Conservation (phyloP, 495 filamentous ascomycete species). For the Penicillium cosmopolitanum region DNA sequence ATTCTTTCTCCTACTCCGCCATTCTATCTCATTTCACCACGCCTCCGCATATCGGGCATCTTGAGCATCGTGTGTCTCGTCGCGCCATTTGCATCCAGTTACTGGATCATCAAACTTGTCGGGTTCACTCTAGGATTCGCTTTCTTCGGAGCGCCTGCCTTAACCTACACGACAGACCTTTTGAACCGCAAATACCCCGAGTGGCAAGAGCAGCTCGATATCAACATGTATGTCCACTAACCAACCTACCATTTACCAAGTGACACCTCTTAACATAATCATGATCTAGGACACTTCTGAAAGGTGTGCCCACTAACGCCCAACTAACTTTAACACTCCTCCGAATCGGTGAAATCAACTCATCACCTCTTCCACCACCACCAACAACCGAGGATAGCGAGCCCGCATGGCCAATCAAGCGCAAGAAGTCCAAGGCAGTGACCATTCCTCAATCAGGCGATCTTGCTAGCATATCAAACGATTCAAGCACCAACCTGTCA, state of each 20-base stretch:
- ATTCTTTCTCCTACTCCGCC: slow-evolving; percentile 78
- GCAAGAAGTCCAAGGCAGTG: slow-evolving; percentile 39
- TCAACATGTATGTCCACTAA: slow-evolving; percentile 56
- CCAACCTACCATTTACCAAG: slow-evolving; percentile 7
- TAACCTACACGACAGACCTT: slow-evolving; percentile 58
- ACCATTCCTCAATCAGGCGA: slow-evolving; percentile 18
- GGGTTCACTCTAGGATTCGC: slow-evolving; percentile 69
- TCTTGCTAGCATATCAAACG: slow-evolving; percentile 9
- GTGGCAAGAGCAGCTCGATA: slow-evolving; percentile 75
- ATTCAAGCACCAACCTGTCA: slow-evolving; percentile 12
- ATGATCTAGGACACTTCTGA: slow-evolving; percentile 65
- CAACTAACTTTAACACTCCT: slow-evolving; percentile 85
- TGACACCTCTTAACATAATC: neutral
- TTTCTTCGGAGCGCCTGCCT: slow-evolving; percentile 82
- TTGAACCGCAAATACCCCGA: slow-evolving; percentile 70
- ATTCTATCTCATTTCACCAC: slow-evolving; percentile 65
- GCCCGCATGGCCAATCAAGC: slow-evolving; percentile 28
- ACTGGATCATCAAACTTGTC: slow-evolving; percentile 71
- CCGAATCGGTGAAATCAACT: slow-evolving; percentile 82
- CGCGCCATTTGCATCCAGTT: slow-evolving; percentile 67
- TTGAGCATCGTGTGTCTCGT: slow-evolving; percentile 59
- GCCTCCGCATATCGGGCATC: slow-evolving; percentile 64
- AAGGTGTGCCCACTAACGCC: slow-evolving; percentile 86
- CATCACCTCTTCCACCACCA: slow-evolving; percentile 79
- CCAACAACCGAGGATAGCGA: slow-evolving; percentile 50